phyloP scores from a whole-genome alignment of 108 stramenopile genomes.

The Nitzschia sp. region DNA sequence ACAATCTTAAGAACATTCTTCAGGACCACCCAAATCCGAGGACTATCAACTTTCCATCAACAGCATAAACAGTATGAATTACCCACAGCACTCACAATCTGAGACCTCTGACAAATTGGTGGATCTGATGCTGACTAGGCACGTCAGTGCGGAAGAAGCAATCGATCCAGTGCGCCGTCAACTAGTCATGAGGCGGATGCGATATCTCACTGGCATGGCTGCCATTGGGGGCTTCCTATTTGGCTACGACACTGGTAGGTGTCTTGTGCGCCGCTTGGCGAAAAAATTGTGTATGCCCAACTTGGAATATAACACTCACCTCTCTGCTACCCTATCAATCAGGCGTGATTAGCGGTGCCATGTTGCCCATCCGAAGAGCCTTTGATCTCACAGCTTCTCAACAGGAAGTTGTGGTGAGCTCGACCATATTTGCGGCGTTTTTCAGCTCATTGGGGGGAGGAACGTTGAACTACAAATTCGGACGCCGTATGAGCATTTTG shows the following conservation, averaged over 20 bases:
- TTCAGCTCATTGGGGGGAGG: constrained; percentile 38
- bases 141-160: too few species aligned
- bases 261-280: too few species aligned
- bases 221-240: constrained; percentile 65
- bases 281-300: too few species aligned
- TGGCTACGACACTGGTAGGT: constrained; percentile 70
- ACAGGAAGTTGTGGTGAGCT: constrained; percentile 57
- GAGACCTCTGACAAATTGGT: not conserved
- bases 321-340: not conserved
- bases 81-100: not conserved
- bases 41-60: too few species aligned
- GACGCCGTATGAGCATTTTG: constrained; percentile 46
- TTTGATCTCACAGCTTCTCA: constrained; percentile 36
- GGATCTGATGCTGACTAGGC: too few species aligned
- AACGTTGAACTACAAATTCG: constrained; percentile 38
- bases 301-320: too few species aligned
- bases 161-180: constrained; percentile 1
- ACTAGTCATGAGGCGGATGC: constrained; percentile 33
- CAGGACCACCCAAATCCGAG: too few species aligned
- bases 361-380: constrained; percentile 39
- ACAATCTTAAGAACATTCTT: too few species aligned
- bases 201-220: constrained; percentile 44
- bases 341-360: constrained; percentile 34
- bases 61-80: too few species aligned
- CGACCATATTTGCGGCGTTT: constrained; percentile 58